Evolutionary conservation across 345 rosid genomes (phyloP).

Genomic region (Noccaea caerulescens): DNA sequence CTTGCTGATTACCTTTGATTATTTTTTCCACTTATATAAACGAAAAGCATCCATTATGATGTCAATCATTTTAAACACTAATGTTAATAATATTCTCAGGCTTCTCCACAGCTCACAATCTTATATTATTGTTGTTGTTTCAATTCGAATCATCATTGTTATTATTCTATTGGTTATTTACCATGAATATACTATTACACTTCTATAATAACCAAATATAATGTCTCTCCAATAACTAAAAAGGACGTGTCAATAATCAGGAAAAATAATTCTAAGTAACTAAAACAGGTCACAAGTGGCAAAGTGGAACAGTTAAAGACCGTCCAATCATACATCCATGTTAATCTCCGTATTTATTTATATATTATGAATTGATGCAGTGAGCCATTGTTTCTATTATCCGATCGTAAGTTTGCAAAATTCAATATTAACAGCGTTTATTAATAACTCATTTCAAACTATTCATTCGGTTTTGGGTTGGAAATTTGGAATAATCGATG

Average conservation of each 20-base stretch:
- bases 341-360: neutral
- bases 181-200: constrained; percentile 22
- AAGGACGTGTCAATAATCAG: constrained; percentile 7
- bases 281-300: constrained; percentile 32
- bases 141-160: constrained; percentile 18
- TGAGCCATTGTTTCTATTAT: constrained; percentile 11
- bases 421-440: neutral
- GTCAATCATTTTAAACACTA: constrained; percentile 43
- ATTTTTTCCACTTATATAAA: constrained; percentile 10
- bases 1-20: constrained; percentile 38
- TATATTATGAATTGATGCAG: neutral
- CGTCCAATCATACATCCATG: constrained; percentile 17
- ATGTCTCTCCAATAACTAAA: constrained; percentile 5
- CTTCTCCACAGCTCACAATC: constrained; percentile 42
- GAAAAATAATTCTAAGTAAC: neutral
- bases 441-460: neutral
- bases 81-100: constrained; percentile 39
- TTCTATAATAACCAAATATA: constrained; percentile 14
- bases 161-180: neutral
- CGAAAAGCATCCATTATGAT: constrained; percentile 43
- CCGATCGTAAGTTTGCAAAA: constrained; percentile 7
- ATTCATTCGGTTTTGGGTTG: neutral
- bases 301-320: constrained; percentile 40
- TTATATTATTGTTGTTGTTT: constrained; percentile 13
- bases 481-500: neutral